Evolutionary conservation across 108 stramenopile species (phyloP).

Genomic region (Cafeteria roenbergensis): DNA sequence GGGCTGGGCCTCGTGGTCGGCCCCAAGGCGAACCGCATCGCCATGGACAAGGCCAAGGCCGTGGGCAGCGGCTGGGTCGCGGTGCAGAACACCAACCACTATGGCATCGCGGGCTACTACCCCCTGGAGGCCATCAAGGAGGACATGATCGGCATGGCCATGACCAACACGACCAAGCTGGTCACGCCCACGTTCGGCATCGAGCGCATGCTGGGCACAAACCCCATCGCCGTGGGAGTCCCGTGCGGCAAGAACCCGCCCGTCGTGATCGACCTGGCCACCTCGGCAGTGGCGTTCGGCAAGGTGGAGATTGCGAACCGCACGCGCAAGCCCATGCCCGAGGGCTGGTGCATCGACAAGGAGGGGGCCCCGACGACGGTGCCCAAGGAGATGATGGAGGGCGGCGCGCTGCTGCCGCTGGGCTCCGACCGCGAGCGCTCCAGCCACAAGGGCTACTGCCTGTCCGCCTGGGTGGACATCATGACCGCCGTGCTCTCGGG

Average conservation of each 20-base stretch:
- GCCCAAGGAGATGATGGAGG: slow-evolving; percentile 48
- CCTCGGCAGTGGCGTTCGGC: slow-evolving; percentile 49
- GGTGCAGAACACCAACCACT: slow-evolving; percentile 48
- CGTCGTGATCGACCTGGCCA: slow-evolving; percentile 54
- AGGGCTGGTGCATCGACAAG: slow-evolving; percentile 47
- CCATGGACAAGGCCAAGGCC: slow-evolving; percentile 54
- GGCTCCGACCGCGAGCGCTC: background rate
- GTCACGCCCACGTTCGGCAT: slow-evolving; percentile 55
- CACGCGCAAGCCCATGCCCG: slow-evolving; percentile 43
- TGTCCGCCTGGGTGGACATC: background rate
- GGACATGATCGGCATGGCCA: slow-evolving; percentile 44
- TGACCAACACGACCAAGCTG: slow-evolving; percentile 52
- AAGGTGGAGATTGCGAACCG: slow-evolving; percentile 53
- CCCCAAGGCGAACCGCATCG: slow-evolving; percentile 53
- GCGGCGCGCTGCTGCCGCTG: slow-evolving; percentile 33
- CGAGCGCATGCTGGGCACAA: slow-evolving; percentile 49
- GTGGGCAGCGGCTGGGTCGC: slow-evolving; percentile 51
- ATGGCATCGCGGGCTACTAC: slow-evolving; percentile 56
- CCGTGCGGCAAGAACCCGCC: slow-evolving; percentile 44
- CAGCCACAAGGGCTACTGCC: background rate
- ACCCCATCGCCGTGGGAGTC: slow-evolving; percentile 48
- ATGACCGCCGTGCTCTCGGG: background rate
- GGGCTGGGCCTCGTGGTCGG: slow-evolving; percentile 54
- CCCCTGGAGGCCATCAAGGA: slow-evolving; percentile 50
- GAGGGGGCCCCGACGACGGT: slow-evolving; percentile 48